Conservation (phyloP, 2,329 filamentous ascomycete species). For the Penicillium rolfsii region DNA sequence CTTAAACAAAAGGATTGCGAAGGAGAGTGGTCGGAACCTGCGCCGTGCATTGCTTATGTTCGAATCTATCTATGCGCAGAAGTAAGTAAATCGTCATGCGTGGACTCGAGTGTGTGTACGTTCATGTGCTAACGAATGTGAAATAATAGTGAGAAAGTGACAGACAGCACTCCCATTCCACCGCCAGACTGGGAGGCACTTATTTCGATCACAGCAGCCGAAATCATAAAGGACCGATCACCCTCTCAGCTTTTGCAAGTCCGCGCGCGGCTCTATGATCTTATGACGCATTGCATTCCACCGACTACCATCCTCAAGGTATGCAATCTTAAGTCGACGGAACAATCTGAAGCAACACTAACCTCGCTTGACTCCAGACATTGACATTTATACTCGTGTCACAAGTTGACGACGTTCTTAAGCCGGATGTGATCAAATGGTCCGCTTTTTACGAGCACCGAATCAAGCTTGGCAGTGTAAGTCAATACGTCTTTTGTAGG, state of each 20-base stretch:
- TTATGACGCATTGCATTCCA: conserved; percentile 96
- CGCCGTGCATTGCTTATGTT: conserved; percentile 93
- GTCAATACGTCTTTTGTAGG: conserved; percentile 22
- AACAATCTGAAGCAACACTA: background rate
- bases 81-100: conserved; percentile 61
- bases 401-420: conserved; percentile 84
- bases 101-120: conserved; percentile 8
- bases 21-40: conserved; percentile 87
- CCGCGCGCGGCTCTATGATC: conserved; percentile 91
- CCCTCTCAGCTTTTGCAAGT: conserved; percentile 85
- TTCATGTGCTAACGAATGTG: conserved; percentile 12
- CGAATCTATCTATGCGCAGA: conserved; percentile 94
- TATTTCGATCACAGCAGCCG: conserved; percentile 84
- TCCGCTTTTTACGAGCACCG: conserved; percentile 96
- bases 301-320: conserved; percentile 88
- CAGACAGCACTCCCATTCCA: conserved; percentile 83
- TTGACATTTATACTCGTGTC: conserved; percentile 90
- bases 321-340: conserved; percentile 7
- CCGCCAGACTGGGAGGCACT: conserved; percentile 97
- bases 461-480: conserved; percentile 76
- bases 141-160: conserved; percentile 76
- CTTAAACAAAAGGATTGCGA: conserved; percentile 82
- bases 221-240: conserved; percentile 92
- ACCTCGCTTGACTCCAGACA: conserved; percentile 52
- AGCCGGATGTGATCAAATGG: conserved; percentile 92